phyloP scores from a whole-genome alignment of 1,284 basidiomycete species.

The Leccinum griseonigrum region DNA sequence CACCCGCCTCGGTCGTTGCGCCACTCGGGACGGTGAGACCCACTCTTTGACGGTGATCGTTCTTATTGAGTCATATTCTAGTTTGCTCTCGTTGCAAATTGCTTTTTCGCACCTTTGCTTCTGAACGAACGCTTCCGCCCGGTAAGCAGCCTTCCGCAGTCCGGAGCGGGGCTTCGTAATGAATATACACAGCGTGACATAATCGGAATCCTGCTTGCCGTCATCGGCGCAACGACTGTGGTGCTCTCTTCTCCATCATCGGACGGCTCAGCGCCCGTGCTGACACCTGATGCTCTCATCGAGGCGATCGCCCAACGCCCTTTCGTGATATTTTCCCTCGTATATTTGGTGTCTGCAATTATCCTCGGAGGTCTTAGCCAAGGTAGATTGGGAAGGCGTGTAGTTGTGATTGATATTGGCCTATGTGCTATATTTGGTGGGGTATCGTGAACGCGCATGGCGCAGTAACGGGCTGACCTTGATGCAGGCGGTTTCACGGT shows the following conservation, averaged over 20 bases:
- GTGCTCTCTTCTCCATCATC: constrained; percentile 78
- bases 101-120: constrained; percentile 88
- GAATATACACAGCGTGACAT: constrained; percentile 62
- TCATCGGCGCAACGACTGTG: constrained; percentile 88
- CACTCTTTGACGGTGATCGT: background rate
- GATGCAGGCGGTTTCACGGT: constrained; percentile 87
- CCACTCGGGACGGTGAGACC: constrained; percentile 85
- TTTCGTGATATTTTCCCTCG: constrained; percentile 72
- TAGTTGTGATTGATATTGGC: constrained; percentile 86
- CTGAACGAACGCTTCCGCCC: constrained; percentile 76
- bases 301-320: constrained; percentile 65
- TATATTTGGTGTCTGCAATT: constrained; percentile 57
- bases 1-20: constrained; percentile 93
- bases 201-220: constrained; percentile 81
- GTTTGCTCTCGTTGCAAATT: constrained; percentile 93
- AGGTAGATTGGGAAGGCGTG: constrained; percentile 55
- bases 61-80: constrained; percentile 27
- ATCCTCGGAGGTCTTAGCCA: constrained; percentile 65
- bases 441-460: constrained; percentile 15
- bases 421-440: constrained; percentile 84
- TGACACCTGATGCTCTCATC: constrained; percentile 70
- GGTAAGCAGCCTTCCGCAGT: constrained; percentile 36
- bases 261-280: constrained; percentile 48
- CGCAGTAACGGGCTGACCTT: constrained; percentile 5
- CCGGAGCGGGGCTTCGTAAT: constrained; percentile 6